phyloP scores from a whole-genome alignment of 2,329 filamentous ascomycete genomes.

The Endoconidiophora polonica region DNA sequence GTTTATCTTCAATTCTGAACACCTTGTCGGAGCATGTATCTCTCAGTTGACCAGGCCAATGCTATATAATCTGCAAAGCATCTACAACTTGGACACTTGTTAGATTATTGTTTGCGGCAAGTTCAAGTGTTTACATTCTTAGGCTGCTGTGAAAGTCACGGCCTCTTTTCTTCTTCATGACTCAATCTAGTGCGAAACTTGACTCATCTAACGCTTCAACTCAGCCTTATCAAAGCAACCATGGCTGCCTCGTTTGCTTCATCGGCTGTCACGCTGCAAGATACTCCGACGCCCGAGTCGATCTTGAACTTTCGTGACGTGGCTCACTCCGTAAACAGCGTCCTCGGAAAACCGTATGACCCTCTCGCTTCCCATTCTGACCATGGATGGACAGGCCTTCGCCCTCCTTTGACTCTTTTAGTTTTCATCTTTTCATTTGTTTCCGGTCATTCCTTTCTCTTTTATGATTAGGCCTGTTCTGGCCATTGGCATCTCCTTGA shows the following conservation, averaged over 20 bases:
- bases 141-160: no score
- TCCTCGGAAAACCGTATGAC: conserved; percentile 36
- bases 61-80: no score
- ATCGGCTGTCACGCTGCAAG: not conserved
- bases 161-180: not conserved
- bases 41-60: no score
- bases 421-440: not conserved
- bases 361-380: not conserved
- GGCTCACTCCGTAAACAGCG: conserved; percentile 46
- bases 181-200: not conserved
- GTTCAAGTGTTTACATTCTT: no score
- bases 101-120: no score
- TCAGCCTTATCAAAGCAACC: no score
- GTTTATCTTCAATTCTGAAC: no score
- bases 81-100: no score
- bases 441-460: not conserved
- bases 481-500: not conserved
- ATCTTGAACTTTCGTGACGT: conserved; percentile 68
- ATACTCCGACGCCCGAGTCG: conserved; percentile 6
- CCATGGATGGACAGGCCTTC: not conserved
- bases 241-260: not conserved
- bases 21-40: no score
- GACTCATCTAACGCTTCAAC: not conserved
- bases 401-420: not conserved
- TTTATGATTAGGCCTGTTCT: not conserved